phyloP scores from a whole-genome alignment of 192 early-diverging fungal genomes.

The Mortierella hygrophila region DNA sequence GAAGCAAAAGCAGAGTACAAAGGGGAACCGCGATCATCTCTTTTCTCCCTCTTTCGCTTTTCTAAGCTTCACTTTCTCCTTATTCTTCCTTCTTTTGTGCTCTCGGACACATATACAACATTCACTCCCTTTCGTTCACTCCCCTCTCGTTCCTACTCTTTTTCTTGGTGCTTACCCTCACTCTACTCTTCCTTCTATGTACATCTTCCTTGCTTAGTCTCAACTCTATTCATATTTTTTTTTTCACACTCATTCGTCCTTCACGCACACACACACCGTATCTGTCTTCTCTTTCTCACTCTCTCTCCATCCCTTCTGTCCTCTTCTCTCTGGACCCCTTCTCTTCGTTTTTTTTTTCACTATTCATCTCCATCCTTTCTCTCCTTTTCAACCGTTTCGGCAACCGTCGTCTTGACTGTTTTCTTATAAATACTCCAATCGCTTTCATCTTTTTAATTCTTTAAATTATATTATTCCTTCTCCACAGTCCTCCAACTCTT shows the following conservation, averaged over 20 bases:
- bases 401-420: background rate
- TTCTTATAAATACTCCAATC: background rate
- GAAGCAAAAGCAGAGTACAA: background rate
- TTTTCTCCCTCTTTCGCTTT: background rate
- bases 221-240: background rate
- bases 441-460: background rate
- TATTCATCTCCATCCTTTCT: slow-evolving; percentile 13
- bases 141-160: background rate
- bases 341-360: background rate
- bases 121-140: slow-evolving; percentile 1
- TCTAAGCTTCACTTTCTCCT: background rate
- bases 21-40: background rate
- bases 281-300: background rate
- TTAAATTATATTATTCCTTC: background rate
- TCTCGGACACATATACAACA: background rate
- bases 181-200: slow-evolving; percentile 6
- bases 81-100: background rate
- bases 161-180: slow-evolving; percentile 6
- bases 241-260: background rate
- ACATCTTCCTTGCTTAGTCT: background rate
- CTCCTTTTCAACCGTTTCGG: slow-evolving; percentile 10
- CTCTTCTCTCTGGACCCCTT: background rate
- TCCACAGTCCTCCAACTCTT: background rate
- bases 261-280: background rate
- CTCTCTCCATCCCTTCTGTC: slow-evolving; percentile 5